Evolutionary conservation across 2,329 filamentous ascomycete species (phyloP), one percentile per base, ranked within the genome.

Genomic region (Ceratocystis harringtonii): DNA sequence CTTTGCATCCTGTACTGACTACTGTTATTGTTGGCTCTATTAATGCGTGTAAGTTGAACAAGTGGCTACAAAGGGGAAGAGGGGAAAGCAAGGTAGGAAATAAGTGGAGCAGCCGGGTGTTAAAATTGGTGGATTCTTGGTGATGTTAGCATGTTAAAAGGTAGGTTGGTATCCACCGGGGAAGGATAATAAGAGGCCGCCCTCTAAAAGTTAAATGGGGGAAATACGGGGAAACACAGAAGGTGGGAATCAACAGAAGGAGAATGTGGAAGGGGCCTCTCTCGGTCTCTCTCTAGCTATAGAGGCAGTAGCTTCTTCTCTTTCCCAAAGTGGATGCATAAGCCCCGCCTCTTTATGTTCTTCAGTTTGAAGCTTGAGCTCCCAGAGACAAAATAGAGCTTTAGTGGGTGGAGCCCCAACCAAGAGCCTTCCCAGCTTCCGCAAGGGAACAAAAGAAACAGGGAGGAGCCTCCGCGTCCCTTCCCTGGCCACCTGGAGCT

Each of bases 381-480:
- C 36, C 36, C 36, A 41, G 36, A 41, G 4, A 41, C 48, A 8
- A 19, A 12, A 41, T 41, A 52, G 48, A 52, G 48, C 19, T 52
- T 52, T 25, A 52, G 22, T 52, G 48, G 48, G 8, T 52, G 48
- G 48, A 15, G 12, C 36, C 36, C 36, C 36, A 41, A 12, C 36
- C 36, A 41, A 15, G 36, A 41, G 36, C 36, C 36, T 41, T 41
- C 4, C 36, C 36, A 41, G 36, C 36, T 41, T 7, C 48, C 22
- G n/a, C n/a, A 25, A 52, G 48, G 48, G 48, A 52, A 17, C n/a
- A 52, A 25, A 12, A 19, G n/a, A 25, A 52, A 25, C 15, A 63
- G 50, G 62, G 5, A 64, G 62, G 50, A 64, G 50, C 60, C 43
- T 44, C 60, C 60, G 36, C 28, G 60, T 62, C 36, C 60, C 60